Percentiles rank a stretch among this genome's conserved stretches.
phyloP scores from a whole-genome alignment of 2,329 filamentous ascomycete species.

The Botrytis sinoallii region DNA sequence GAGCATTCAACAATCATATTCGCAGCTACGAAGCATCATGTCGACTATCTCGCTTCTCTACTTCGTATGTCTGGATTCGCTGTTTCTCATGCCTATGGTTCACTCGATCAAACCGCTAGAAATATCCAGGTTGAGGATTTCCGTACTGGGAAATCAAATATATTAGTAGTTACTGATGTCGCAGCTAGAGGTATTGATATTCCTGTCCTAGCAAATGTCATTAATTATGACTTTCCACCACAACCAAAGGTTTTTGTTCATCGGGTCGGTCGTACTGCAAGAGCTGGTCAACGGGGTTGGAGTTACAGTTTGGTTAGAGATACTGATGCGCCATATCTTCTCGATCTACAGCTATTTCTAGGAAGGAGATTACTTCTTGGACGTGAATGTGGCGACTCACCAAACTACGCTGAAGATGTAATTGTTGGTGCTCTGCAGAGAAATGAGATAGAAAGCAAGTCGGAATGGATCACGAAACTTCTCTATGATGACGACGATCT shows the following conservation, averaged over 20 bases:
- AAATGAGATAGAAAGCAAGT: conserved; percentile 68
- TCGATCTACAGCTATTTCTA: conserved; percentile 92
- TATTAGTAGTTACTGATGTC: conserved; percentile 94
- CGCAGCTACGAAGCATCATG: conserved; percentile 92
- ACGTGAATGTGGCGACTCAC: conserved; percentile 54
- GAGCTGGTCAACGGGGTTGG: conserved; percentile 91
- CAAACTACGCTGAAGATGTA: conserved; percentile 78
- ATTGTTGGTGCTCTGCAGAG: conserved; percentile 75
- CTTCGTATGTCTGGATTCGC: conserved; percentile 79
- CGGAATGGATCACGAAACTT: conserved; percentile 81
- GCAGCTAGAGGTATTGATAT: conserved; percentile 98
- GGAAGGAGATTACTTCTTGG: conserved; percentile 80
- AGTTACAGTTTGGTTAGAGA: conserved; percentile 89
- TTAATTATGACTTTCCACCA: conserved; percentile 97
- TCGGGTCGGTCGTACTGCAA: conserved; percentile 89
- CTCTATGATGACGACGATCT: conserved; percentile 75
- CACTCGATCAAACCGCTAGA: conserved; percentile 88
- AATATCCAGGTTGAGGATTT: conserved; percentile 92
- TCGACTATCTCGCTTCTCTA: conserved; percentile 85
- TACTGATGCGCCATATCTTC: conserved; percentile 82
- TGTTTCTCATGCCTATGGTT: conserved; percentile 91
- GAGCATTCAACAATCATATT: conserved; percentile 94
- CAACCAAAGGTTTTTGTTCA: conserved; percentile 97
- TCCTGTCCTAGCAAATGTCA: conserved; percentile 89
- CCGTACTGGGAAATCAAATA: conserved; percentile 76